Conservation (phyloP, 345 rosid genomes). For the Cardiospermum halicacabum region DNA sequence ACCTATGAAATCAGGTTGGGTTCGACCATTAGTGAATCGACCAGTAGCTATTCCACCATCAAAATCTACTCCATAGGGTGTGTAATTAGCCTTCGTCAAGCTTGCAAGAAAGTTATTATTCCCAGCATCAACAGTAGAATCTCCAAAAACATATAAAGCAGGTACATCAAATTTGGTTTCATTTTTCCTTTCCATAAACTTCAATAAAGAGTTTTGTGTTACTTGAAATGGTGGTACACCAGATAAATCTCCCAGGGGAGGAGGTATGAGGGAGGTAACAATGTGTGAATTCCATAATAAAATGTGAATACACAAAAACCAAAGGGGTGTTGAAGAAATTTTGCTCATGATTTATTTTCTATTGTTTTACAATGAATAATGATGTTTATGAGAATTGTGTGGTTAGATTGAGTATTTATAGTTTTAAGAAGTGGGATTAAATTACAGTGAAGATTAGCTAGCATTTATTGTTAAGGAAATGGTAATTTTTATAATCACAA, state of each 20-base stretch:
- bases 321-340: too few relatives aligned
- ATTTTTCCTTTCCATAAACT: not conserved
- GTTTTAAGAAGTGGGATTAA: too few relatives aligned
- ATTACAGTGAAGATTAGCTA: too few relatives aligned
- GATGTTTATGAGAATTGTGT: not conserved
- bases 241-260: not conserved
- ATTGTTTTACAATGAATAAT: not conserved
- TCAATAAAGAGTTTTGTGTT: not conserved
- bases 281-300: not conserved
- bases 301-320: not conserved
- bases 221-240: not conserved
- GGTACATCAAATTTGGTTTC: not conserved
- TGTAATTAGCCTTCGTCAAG: not conserved
- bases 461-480: too few relatives aligned
- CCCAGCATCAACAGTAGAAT: not conserved
- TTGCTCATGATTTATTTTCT: too few relatives aligned
- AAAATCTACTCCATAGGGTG: constrained; percentile 3
- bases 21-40: constrained; percentile 2
- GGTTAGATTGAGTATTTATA: not conserved
- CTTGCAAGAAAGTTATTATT: not conserved
- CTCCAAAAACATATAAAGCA: constrained; percentile 5
- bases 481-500: too few relatives aligned
- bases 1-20: not conserved
- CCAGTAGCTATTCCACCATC: not conserved
- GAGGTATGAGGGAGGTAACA: not conserved